Base-by-base conservation (phyloP, 2,329 filamentous ascomycete genomes). In the Penicillium sp. region DNA sequence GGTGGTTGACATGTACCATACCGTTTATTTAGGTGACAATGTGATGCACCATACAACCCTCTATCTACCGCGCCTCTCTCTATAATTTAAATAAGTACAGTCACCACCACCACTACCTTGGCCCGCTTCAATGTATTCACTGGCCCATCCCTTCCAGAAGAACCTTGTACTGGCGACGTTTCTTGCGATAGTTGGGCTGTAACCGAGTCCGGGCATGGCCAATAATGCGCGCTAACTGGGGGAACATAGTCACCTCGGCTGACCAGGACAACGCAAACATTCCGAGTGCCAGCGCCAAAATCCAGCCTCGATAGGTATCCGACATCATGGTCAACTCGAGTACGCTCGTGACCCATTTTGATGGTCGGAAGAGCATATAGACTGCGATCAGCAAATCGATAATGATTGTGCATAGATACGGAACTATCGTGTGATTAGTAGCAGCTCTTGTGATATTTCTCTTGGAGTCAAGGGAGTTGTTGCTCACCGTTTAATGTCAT, bases 261-360 rank as follows among this genome's bases (percentile, higher is more conserved):
- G 82, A 66, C 83, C 88, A 95, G 1, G 89, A 86, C 15, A 87
- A 61, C 0, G 75, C 73, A 54, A 97, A 85, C 55, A 89, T 92
- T 1, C 82, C 79, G 9, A 86, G 54, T 0, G 90, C 92, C 6
- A 97, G 74, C 0, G 77, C 76, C 2, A 97, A 68, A 35, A 97
- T 76, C 66, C 90, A 89, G 12, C 86, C 50, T 67, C 89, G 87
- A 74, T 95, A 99, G 49, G 82, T 78, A 63, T 79, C 76, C 35
- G 85, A 86, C 79, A 96, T 87, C 49, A 79, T 80, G 0, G 92
- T 97, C 56, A 99, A 77, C 71, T 97, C 85, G 92, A 99, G 99
- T 43, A 92, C 73, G 20, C 83, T 77, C 54, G 77, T 80, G 12
- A 97, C 73, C 82, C 87, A 89, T 20, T 79, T 74, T 0, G 87